Percentiles rank a stretch among this genome's conserved stretches.
phyloP scores from a whole-genome alignment of 345 rosid species.

The Zanthoxylum bungeanum region DNA sequence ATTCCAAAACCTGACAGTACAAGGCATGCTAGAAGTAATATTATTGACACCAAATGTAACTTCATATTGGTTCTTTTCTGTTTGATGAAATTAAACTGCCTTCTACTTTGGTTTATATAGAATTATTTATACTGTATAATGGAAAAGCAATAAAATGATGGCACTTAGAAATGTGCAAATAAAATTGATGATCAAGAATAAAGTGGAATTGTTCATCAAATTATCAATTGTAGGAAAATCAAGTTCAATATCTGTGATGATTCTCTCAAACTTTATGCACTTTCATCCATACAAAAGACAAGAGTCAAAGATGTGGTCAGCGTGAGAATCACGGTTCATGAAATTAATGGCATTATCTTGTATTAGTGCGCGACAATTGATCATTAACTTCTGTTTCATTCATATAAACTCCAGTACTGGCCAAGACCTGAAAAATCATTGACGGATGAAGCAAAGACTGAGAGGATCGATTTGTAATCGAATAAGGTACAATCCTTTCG shows the following conservation, averaged over 20 bases:
- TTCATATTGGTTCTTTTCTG: slow-evolving; percentile 11
- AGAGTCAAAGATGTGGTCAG: background rate
- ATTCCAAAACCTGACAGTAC: slow-evolving; percentile 11
- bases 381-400: no score
- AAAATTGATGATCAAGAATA: background rate
- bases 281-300: background rate
- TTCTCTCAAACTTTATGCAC: no score
- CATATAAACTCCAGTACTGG: no score
- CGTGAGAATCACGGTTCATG: background rate
- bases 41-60: background rate
- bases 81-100: background rate
- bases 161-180: no score
- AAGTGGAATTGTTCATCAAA: background rate
- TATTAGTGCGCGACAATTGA: no score
- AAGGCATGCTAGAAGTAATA: slow-evolving; percentile 3
- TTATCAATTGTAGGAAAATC: no score
- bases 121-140: no score
- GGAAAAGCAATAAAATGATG: background rate
- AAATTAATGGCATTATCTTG: background rate
- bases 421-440: no score
- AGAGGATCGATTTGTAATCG: no score
- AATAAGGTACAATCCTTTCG: no score
- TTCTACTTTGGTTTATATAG: slow-evolving; percentile 13
- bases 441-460: no score
- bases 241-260: no score